A percentile compares a stretch with the other conserved stretches of the same genome.
Evolutionary conservation across 495 filamentous ascomycete genomes (phyloP).

Genomic region (Talaromyces borbonicus): DNA sequence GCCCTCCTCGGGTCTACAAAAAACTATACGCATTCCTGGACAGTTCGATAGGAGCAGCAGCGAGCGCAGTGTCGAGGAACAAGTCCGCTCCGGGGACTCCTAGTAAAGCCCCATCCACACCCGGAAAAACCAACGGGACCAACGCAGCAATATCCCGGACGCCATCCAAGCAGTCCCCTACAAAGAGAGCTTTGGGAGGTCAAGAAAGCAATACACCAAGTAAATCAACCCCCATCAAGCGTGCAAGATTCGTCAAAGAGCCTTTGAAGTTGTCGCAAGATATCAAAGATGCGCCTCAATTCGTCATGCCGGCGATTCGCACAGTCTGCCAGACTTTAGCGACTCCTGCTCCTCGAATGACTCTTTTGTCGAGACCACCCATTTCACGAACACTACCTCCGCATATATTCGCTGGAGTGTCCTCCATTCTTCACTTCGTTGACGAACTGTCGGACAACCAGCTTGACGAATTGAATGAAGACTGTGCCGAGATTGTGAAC

Average conservation of each 20-base stretch:
- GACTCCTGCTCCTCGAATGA: conserved; percentile 37
- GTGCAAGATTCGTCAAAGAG: conserved; percentile 9
- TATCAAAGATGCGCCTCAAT: conserved; percentile 46
- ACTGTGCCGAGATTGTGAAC: conserved; percentile 27
- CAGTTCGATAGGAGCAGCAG: conserved; percentile 46
- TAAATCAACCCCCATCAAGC: neutral
- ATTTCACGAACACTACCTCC: conserved; percentile 42
- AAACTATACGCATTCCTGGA: conserved; percentile 76
- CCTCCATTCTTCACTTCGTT: conserved; percentile 40
- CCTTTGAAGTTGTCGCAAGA: conserved; percentile 14
- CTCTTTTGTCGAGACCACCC: conserved; percentile 34
- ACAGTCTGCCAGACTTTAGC: conserved; percentile 55
- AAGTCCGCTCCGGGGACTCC: conserved; percentile 24
- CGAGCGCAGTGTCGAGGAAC: conserved; percentile 20
- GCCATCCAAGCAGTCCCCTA: conserved; percentile 29
- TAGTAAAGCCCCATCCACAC: conserved; percentile 16
- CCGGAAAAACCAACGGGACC: neutral
- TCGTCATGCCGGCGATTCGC: conserved; percentile 57
- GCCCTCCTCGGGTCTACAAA: conserved; percentile 73
- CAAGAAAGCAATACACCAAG: conserved; percentile 2
- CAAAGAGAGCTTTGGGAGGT: conserved; percentile 12
- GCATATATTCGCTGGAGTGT: conserved; percentile 56
- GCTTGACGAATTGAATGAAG: conserved; percentile 20
- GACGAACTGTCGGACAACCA: conserved; percentile 20
- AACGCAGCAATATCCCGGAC: conserved; percentile 12